Conservation (phyloP, 352 stramenopile genomes). For the Pythium monospermum region DNA sequence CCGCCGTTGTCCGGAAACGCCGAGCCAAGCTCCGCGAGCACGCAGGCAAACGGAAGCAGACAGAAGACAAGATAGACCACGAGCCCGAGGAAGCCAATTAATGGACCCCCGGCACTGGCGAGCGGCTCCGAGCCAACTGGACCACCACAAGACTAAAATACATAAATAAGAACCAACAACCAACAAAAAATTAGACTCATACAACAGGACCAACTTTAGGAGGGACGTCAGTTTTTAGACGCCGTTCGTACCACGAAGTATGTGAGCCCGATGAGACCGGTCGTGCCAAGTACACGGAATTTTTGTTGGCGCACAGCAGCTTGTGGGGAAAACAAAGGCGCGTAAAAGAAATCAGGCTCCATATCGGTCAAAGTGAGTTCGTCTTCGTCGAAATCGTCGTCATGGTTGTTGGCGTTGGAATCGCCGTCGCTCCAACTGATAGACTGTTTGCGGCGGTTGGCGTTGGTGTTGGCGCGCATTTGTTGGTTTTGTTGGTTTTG, state of each 20-base stretch:
- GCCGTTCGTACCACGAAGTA: constrained; percentile 26
- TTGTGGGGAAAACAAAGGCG: constrained; percentile 9
- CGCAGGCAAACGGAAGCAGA: constrained; percentile 78
- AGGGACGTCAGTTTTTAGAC: too few relatives aligned
- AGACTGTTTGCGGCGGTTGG: not conserved
- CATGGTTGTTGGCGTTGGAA: not conserved
- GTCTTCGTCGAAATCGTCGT: not conserved
- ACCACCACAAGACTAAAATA: constrained; percentile 20
- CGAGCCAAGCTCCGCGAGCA: constrained; percentile 24
- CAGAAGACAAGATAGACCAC: constrained; percentile 76
- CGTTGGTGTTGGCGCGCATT: not conserved
- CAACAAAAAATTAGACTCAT: not conserved
- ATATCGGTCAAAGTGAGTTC: constrained; percentile 11
- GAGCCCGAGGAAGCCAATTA: constrained; percentile 62
- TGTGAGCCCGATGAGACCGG: constrained; percentile 22
- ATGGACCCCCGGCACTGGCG: constrained; percentile 24
- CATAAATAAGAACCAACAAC: not conserved
- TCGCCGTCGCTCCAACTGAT: not conserved
- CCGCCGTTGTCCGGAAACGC: not conserved
- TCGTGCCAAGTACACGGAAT: constrained; percentile 21
- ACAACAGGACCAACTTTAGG: not conserved
- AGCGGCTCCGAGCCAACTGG: constrained; percentile 26
- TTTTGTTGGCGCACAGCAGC: constrained; percentile 3
- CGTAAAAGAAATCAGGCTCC: constrained; percentile 11
- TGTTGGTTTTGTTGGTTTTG: not conserved